Conservation (phyloP, 2,329 filamentous ascomycete species). For the Xylogone sp. region DNA sequence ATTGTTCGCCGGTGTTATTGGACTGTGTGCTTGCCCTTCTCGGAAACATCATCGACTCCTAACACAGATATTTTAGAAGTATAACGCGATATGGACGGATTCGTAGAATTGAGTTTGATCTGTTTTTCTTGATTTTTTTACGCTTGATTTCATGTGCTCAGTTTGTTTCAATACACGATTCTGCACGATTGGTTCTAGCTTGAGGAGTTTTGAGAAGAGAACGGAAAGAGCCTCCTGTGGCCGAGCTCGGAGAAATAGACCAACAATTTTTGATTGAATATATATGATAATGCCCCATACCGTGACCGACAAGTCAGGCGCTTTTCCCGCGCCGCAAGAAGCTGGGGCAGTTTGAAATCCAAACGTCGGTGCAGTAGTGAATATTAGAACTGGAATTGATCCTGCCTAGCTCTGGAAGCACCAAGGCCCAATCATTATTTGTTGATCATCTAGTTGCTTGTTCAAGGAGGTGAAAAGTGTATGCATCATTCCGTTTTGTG, state of each 20-base stretch:
- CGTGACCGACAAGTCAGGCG: not conserved
- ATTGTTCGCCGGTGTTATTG: not conserved
- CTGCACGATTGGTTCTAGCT: no score
- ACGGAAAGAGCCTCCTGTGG: no score
- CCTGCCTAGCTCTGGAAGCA: not conserved
- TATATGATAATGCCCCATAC: no score
- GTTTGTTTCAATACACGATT: no score
- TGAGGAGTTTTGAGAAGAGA: no score
- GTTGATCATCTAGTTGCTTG: not conserved
- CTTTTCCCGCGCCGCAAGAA: not conserved
- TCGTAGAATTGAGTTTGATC: no score
- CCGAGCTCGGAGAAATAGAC: no score
- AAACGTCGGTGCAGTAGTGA: not conserved
- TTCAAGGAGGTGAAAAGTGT: not conserved
- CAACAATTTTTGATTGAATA: no score
- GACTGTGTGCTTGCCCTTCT: not conserved
- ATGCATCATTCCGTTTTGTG: not conserved
- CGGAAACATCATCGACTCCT: not conserved
- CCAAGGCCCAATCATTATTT: not conserved
- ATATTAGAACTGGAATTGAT: not conserved
- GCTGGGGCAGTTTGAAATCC: not conserved
- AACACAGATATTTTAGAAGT: not conserved
- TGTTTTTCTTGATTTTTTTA: not conserved
- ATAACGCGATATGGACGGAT: not conserved
- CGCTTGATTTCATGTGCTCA: not conserved